These are phyloP conservation scores for Xylaria flabelliformis DNA, from an alignment of 495 filamentous ascomycete genomes.

Conservation along the genomic window DNA sequence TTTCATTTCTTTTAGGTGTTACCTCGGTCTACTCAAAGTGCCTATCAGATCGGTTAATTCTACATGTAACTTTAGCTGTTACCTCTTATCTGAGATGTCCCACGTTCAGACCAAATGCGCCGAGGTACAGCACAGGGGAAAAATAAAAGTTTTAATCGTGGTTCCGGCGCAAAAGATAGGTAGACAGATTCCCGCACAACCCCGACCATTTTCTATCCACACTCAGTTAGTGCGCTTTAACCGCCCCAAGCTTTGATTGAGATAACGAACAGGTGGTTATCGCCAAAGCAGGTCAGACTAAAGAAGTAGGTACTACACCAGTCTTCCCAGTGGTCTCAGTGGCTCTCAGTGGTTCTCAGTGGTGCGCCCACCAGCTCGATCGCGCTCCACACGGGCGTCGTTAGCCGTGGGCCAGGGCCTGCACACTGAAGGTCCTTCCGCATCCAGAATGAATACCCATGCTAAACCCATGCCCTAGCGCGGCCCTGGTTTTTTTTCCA, in stretches of 20 bases:
- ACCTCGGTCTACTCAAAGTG: neutral
- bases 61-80: neutral
- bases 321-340: no score
- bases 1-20: neutral
- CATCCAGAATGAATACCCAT: constrained; percentile 40
- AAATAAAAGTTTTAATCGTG: neutral
- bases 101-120: neutral
- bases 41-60: neutral
- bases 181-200: neutral
- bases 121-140: constrained; percentile 1
- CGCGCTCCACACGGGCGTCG: constrained; percentile 1
- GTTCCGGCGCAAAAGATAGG: neutral
- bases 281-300: neutral
- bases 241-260: neutral
- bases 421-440: constrained; percentile 34
- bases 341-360: neutral
- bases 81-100: neutral
- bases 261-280: neutral
- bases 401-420: neutral
- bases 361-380: neutral
- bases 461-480: constrained; percentile 35
- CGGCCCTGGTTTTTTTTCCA: constrained; percentile 28
- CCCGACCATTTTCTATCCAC: neutral
- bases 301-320: no score
- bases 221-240: neutral